Evolutionary conservation across 768 basidiomycete species (phyloP).

Genomic region (Lactifluus volemus): DNA sequence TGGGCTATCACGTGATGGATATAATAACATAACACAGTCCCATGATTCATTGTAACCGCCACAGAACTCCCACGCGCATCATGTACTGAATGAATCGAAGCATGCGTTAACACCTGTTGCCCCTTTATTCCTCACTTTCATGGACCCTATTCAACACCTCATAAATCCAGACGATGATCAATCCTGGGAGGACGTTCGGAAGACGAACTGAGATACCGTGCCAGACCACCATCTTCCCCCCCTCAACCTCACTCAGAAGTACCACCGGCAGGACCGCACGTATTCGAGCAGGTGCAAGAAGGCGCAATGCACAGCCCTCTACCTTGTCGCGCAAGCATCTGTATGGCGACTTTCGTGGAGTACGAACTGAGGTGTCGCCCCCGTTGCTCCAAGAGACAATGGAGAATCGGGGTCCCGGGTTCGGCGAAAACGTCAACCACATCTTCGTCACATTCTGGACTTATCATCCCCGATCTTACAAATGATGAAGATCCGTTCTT

Average conservation of each 20-base stretch:
- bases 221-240: not conserved
- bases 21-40: too few species aligned
- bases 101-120: not conserved
- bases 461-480: constrained; percentile 39
- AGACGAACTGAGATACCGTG: not conserved
- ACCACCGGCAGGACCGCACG: not conserved
- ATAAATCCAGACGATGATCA: not conserved
- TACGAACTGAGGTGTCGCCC: not conserved
- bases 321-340: not conserved
- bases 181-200: constrained; percentile 9
- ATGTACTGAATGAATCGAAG: too few species aligned
- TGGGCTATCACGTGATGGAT: not conserved
- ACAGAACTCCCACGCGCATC: not conserved
- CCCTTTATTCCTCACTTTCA: not conserved
- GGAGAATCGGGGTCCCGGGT: too few species aligned
- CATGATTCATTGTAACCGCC: not conserved
- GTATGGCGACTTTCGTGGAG: not conserved
- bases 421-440: not conserved
- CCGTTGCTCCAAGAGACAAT: not conserved
- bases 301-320: not conserved
- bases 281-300: not conserved
- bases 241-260: not conserved
- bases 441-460: constrained; percentile 35
- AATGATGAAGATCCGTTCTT: constrained; percentile 50
- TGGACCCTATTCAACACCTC: not conserved